Percentiles rank a stretch among this genome's conserved stretches.
phyloP scores from a whole-genome alignment of 192 early-diverging fungal genomes.

The Podila epicladia region DNA sequence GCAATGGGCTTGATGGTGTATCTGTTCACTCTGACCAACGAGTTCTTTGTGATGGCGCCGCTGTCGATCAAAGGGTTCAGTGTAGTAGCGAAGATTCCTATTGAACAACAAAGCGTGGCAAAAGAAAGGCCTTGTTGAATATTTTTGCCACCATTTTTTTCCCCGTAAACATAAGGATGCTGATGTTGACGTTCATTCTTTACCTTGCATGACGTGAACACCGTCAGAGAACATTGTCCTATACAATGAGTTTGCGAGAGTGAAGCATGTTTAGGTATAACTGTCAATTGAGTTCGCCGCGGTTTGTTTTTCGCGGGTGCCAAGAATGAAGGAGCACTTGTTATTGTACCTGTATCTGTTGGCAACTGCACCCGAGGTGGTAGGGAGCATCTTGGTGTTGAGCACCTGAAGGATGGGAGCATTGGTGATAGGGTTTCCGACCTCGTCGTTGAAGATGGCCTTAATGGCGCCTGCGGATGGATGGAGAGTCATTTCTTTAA shows the following conservation, averaged over 20 bases:
- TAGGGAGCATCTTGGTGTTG: slow-evolving; percentile 46
- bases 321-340: neutral
- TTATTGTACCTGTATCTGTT: slow-evolving; percentile 50
- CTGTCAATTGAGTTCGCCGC: neutral
- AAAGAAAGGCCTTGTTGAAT: neutral
- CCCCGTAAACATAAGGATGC: neutral
- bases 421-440: neutral
- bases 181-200: neutral
- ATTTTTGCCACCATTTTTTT: slow-evolving; percentile 5
- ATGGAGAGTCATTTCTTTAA: slow-evolving; percentile 20
- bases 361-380: slow-evolving; percentile 8
- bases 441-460: slow-evolving; percentile 49
- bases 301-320: neutral
- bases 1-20: slow-evolving; percentile 59
- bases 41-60: slow-evolving; percentile 58
- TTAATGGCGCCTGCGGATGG: slow-evolving; percentile 47
- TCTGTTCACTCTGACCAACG: slow-evolving; percentile 59
- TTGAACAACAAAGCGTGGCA: neutral
- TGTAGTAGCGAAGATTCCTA: slow-evolving; percentile 72
- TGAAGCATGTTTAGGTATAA: neutral
- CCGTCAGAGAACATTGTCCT: slow-evolving; percentile 78
- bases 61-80: slow-evolving; percentile 58
- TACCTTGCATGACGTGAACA: slow-evolving; percentile 71
- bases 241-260: neutral
- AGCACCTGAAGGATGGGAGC: slow-evolving; percentile 55